Base-by-base conservation (phyloP, 345 rosid species). In the Erodium maritimum region DNA sequence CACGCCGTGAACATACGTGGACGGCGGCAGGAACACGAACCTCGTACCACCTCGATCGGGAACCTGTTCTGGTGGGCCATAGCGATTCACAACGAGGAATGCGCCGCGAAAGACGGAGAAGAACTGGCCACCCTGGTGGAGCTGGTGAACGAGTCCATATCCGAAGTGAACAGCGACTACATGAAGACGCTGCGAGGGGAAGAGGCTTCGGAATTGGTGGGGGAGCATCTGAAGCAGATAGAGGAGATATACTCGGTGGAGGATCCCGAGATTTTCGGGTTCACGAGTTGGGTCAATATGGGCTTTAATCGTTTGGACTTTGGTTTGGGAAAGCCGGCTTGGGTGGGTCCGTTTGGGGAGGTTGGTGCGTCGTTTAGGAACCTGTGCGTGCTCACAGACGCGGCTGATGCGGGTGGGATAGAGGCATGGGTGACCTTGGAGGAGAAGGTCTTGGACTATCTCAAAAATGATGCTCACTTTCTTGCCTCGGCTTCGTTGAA, bases 381-480 rank as follows among this genome's bases (percentile, higher is more conserved):
- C 2, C 7, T 21, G 17, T 16, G 21, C 45, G 6, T 61, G 12
- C 18, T 61, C 1, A 2, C 42, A 7, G 71, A 67, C n/a, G n/a
- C 62, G 4, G 19, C 23, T 2, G 48, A 58, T 18, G 57, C 57
- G 20, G 51, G 54, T 1, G 71, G 71, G 23, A 56, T 67, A 3
- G 62, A 61, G 2, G 66, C 66, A 6, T 61, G 66, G 66, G 20
- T 67, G 23, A 34, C 24, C 21, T 17, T 56, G 23, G 19, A 21
- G 4, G 64, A 61, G 17, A 9, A 37, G 17, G 59, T 51, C 7
- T 33, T 62, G 61, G 46, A 17, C 3, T 13, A 17, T 33, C 21
- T 61, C 19, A 65, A 67, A 50, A 58, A 61, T 29, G 54, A 67
- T n/a, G n/a, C 61, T n/a, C 61, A 37, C 9, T 33, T 61, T n/a